Base-by-base conservation (phyloP, 257 asterid genomes). In the Ballota nigra region DNA sequence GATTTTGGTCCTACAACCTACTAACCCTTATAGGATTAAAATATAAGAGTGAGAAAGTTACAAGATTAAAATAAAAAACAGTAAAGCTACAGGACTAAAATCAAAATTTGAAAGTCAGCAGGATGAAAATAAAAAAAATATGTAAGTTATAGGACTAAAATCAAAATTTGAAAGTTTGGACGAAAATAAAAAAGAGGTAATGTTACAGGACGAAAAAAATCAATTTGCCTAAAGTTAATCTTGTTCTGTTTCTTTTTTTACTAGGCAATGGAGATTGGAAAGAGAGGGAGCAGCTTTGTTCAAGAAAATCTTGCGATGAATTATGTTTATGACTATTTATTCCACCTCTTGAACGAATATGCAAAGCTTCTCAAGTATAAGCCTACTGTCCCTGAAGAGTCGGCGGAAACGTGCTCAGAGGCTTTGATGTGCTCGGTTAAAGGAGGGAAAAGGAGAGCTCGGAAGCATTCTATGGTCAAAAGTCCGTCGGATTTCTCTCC, bases 211-310 rank as follows among this genome's bases (percentile, higher is more conserved):
- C n/a, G n/a, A n/a, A n/a, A n/a, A n/a, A n/a, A n/a, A n/a, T n/a
- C n/a, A n/a, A n/a, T n/a, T n/a, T n/a, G n/a, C n/a, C n/a, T n/a
- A n/a, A n/a, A n/a, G n/a, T n/a, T n/a, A n/a, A n/a, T n/a, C n/a
- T n/a, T 56, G 10, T 26, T 45, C 29, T 8, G 52, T 34, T 56
- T 63, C 4, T 60, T 38, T 60, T 20, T 63, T 18, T 12, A 41
- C 16, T 84, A 89, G 98, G 97, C 97, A 70, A 87, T 76, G 74
- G 83, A 85, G 68, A 91, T 93, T 53, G 92, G 98, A 22, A 86
- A 72, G 61, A 74, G 87, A 4, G 98, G 94, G 11, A 93, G 96
- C 86, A 77, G 67, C 5, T 93, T 80, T 45, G 79, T 93, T 24
- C 90, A 83, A 63, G 95, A 93, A 63, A 79, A 80, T 45, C 84